Evolutionary conservation across 306 rosid genomes (phyloP), one percentile per base, ranked within the genome.

Genomic region (Pachyrhizus erosus): DNA sequence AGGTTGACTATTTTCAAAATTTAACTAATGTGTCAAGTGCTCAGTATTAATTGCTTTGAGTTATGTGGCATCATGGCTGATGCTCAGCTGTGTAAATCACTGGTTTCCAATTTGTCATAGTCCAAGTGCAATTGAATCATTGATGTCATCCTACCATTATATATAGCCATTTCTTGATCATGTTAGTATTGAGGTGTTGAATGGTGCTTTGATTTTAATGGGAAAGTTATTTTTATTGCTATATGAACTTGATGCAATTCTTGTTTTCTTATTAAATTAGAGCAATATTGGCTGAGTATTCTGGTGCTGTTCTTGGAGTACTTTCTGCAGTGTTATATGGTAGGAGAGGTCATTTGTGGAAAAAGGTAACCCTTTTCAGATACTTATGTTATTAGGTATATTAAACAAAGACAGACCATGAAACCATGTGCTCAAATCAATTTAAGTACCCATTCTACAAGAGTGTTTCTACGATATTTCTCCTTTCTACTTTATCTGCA

Each of bases 291-390:
- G 97, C 89, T 2, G 99, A 96, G 90, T 96, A 96, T 87, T 93
- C 99, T 79, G 98, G 98, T 78, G 97, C 99, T 80, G 91, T 92
- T 79, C 99, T 96, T 80, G 98, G 99, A 79, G 98, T 93, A 66
- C 88, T 93, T 42, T 96, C 99, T 71, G 97, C 92, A 68, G 93
- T 96, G 42, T 83, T 96, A 72, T 93, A 93, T 82, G 98, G 99
- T 43, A 87, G 94, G 78, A 91, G 88, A 85, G 86, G 94, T 69
- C 84, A 92, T 69, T 42, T 91, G 60, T 93, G 97, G 99, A 96
- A 90, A 86, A 96, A 96, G 99, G 99, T 96, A 79, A 76, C 9
- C 69, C 39, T 75, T 46, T 69, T 77, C 65, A 65, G 70, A 74
- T 78, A 40, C 51, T 71, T 66, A 46, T 43, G 24, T 76, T 21